phyloP scores from a whole-genome alignment of 1,139 yeast species.

The Geotrichum candidum region DNA sequence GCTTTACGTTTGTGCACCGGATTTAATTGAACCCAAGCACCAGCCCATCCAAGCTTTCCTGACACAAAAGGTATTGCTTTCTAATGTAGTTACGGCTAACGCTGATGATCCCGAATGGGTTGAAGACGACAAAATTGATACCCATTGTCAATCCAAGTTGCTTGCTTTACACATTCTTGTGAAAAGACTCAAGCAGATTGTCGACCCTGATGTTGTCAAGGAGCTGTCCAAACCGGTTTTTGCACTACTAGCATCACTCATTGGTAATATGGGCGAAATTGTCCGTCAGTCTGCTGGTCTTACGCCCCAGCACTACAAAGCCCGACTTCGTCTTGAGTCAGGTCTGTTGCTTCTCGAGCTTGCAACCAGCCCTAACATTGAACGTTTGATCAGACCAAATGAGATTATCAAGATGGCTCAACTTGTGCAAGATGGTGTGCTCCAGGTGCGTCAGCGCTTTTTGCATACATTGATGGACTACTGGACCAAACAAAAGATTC shows the following conservation, averaged over 20 bases:
- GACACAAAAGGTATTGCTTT: slow-evolving; percentile 35
- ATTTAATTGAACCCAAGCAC: slow-evolving; percentile 48
- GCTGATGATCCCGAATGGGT: slow-evolving; percentile 45
- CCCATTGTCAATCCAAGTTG: slow-evolving; percentile 36
- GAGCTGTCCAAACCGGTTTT: slow-evolving; percentile 55
- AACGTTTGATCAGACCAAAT: slow-evolving; percentile 47
- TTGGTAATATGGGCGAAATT: slow-evolving; percentile 80
- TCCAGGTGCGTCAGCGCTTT: slow-evolving; percentile 52
- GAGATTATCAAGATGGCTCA: slow-evolving; percentile 51
- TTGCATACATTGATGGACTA: slow-evolving; percentile 48
- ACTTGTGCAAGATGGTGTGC: slow-evolving; percentile 62
- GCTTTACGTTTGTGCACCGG: slow-evolving; percentile 49
- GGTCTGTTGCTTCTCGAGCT: slow-evolving; percentile 62
- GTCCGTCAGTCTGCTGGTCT: slow-evolving; percentile 48
- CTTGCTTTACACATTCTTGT: slow-evolving; percentile 56
- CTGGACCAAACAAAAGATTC: slow-evolving; percentile 48
- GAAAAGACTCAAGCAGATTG: slow-evolving; percentile 50
- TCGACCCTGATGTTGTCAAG: slow-evolving; percentile 36
- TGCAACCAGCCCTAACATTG: slow-evolving; percentile 51
- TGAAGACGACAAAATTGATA: slow-evolving; percentile 42
- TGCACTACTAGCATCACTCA: slow-evolving; percentile 58
- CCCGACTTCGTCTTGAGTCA: slow-evolving; percentile 60
- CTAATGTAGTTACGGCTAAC: slow-evolving; percentile 24
- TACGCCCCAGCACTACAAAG: slow-evolving; percentile 61
- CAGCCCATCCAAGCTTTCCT: slow-evolving; percentile 55